Evolutionary conservation across 2,329 filamentous ascomycete genomes (phyloP).

Genomic region (Cladophialophora chaetospira): DNA sequence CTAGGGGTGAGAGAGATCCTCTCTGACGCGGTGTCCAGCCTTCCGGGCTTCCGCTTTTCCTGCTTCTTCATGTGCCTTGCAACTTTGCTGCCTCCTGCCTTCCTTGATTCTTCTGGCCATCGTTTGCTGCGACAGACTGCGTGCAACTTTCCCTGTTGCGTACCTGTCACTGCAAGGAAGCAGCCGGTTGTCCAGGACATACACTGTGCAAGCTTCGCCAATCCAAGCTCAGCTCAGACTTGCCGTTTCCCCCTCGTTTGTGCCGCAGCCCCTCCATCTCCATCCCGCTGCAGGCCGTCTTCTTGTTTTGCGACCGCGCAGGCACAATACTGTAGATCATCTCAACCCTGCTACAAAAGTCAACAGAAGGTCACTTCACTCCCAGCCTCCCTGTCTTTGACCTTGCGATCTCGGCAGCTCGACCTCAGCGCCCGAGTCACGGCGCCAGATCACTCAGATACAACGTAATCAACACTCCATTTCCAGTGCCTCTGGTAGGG

Average conservation of each 20-base stretch:
- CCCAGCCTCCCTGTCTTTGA: not conserved
- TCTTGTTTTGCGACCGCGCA: constrained; percentile 1
- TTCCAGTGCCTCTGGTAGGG: not conserved
- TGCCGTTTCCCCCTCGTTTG: not conserved
- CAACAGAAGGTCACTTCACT: not conserved
- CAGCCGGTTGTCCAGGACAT: not conserved
- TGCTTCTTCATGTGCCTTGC: not conserved
- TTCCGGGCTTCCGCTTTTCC: not conserved
- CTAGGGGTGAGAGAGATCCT: too few relatives aligned
- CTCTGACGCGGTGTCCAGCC: not conserved
- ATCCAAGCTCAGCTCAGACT: constrained; percentile 2
- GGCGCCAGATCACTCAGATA: constrained; percentile 5
- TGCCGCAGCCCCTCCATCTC: constrained; percentile 1
- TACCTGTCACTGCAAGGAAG: not conserved
- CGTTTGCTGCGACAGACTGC: not conserved
- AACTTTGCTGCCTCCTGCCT: not conserved
- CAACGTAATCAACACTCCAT: constrained; percentile 9
- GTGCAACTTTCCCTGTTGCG: constrained; percentile 1
- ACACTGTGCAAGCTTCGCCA: not conserved
- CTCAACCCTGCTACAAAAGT: not conserved
- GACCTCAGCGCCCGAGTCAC: not conserved
- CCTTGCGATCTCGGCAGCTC: constrained; percentile 4
- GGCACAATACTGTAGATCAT: not conserved
- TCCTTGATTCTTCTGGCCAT: constrained; percentile 3
- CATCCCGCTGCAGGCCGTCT: not conserved